Percentiles rank a stretch among this genome's conserved stretches.
Conservation (phyloP, 2,329 filamentous ascomycete genomes). For the Colletotrichum somersetense region DNA sequence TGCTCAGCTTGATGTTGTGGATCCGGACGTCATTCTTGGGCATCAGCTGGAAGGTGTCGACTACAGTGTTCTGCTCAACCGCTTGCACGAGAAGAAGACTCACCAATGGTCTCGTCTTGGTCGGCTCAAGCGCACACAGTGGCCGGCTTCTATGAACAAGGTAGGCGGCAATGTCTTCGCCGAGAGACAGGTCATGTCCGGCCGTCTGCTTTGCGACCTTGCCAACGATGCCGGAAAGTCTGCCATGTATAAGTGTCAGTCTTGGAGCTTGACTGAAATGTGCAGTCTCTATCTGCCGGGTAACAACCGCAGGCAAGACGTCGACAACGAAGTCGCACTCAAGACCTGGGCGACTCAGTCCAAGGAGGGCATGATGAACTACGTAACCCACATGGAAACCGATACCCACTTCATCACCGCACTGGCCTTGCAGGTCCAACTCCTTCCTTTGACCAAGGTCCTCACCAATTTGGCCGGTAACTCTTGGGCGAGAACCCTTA, state of each 20-base stretch:
- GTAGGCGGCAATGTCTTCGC: conserved; percentile 91
- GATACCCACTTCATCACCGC: conserved; percentile 98
- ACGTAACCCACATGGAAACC: conserved; percentile 91
- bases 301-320: conserved; percentile 79
- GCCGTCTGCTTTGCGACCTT: conserved; percentile 91
- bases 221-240: conserved; percentile 98
- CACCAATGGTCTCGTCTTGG: conserved; percentile 96
- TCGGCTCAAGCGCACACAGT: conserved; percentile 83
- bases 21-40: conserved; percentile 93
- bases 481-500: conserved; percentile 96
- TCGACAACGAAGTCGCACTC: conserved; percentile 89
- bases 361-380: conserved; percentile 90
- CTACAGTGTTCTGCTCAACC: conserved; percentile 89
- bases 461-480: conserved; percentile 97
- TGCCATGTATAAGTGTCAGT: conserved; percentile 96
- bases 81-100: conserved; percentile 89
- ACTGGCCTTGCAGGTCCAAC: conserved; percentile 87
- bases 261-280: conserved; percentile 98
- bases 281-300: conserved; percentile 87
- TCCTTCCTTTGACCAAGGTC: conserved; percentile 93
- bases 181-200: conserved; percentile 89
- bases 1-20: conserved; percentile 86
- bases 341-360: conserved; percentile 85
- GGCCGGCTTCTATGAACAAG: conserved; percentile 89
- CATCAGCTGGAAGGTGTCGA: conserved; percentile 98